A percentile compares a stretch with the other conserved stretches of the same genome.
phyloP scores from a whole-genome alignment of 2,329 filamentous ascomycete genomes.

The Trichophyton simii region DNA sequence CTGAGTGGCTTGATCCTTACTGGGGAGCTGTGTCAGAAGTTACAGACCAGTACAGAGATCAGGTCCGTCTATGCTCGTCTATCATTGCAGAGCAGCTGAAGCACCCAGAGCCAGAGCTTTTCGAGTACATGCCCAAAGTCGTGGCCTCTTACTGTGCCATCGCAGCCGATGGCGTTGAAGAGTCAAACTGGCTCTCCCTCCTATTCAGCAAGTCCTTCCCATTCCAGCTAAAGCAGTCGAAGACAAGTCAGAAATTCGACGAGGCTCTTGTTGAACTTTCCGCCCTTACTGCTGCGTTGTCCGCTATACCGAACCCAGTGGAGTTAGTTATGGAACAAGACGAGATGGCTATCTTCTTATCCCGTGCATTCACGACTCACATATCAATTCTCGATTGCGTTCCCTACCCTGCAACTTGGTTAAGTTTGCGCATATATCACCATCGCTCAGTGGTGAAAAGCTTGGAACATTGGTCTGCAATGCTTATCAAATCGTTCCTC shows the following conservation, averaged over 20 bases:
- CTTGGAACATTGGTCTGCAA: constrained; percentile 65
- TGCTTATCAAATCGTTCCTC: constrained; percentile 71
- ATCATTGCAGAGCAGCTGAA: constrained; percentile 77
- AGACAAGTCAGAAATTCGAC: constrained; percentile 55
- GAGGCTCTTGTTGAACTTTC: constrained; percentile 82
- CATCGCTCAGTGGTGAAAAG: constrained; percentile 81
- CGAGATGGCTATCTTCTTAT: constrained; percentile 61
- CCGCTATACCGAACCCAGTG: constrained; percentile 60
- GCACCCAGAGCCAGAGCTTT: constrained; percentile 65
- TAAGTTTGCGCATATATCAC: constrained; percentile 86
- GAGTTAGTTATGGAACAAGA: constrained; percentile 65
- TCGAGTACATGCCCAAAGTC: constrained; percentile 80
- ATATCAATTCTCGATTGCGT: constrained; percentile 81
- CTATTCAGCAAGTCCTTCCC: constrained; percentile 85
- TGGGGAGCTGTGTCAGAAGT: constrained; percentile 68
- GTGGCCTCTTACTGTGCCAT: constrained; percentile 79
- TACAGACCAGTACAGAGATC: constrained; percentile 79
- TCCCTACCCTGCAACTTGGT: constrained; percentile 78
- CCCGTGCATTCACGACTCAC: constrained; percentile 69
- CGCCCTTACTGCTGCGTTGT: constrained; percentile 70
- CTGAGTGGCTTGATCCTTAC: constrained; percentile 82
- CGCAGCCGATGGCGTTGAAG: constrained; percentile 48
- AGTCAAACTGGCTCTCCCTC: constrained; percentile 57
- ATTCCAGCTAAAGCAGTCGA: constrained; percentile 61
- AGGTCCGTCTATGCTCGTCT: constrained; percentile 85